These are phyloP conservation scores for Argentina anserina DNA, from an alignment of 306 rosid genomes.

Conservation along the genomic window DNA sequence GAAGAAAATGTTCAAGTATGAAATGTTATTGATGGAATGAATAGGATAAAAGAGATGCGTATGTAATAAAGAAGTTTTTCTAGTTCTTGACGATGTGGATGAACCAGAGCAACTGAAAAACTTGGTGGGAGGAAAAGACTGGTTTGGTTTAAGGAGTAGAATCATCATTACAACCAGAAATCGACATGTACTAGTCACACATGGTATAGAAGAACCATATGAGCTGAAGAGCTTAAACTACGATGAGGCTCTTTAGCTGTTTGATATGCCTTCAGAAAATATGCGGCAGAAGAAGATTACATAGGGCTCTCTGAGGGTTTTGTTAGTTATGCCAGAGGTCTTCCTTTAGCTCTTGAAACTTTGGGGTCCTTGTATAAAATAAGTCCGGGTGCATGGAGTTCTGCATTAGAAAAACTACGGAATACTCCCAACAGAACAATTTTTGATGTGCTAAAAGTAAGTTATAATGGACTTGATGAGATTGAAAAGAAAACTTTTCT, in stretches of 20 bases:
- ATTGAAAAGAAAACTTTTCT: slow-evolving; percentile 23
- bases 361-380: slow-evolving; percentile 3
- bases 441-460: neutral
- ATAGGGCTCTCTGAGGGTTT: neutral
- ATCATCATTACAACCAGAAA: neutral
- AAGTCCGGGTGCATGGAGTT: neutral
- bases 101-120: neutral
- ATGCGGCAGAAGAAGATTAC: neutral
- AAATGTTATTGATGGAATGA: neutral
- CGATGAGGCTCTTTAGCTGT: slow-evolving; percentile 9
- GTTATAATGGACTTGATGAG: slow-evolving; percentile 17
- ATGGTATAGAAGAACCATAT: neutral
- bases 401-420: neutral
- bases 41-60: neutral
- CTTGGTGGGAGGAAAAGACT: neutral
- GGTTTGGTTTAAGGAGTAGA: slow-evolving; percentile 7
- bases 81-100: slow-evolving; percentile 12
- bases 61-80: neutral
- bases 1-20: neutral
- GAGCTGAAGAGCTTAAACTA: neutral
- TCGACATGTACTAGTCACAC: neutral
- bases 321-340: neutral
- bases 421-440: neutral
- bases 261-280: slow-evolving; percentile 10
- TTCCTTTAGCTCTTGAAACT: slow-evolving; percentile 17